Evolutionary conservation across 148 eudicot species (phyloP).

Genomic region (Fallopia convolvulus): DNA sequence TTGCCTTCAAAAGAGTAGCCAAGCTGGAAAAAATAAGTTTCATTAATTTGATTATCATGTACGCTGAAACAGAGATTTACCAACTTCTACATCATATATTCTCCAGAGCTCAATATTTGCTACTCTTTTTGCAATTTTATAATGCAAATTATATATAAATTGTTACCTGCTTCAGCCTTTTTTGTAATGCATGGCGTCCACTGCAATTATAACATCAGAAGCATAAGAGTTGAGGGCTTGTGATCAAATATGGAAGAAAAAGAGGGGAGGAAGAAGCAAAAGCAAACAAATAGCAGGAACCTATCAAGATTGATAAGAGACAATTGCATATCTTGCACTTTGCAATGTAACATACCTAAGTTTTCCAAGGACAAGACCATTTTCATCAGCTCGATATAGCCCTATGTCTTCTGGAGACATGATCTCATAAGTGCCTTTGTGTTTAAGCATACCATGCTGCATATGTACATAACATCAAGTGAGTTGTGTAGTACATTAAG

Average conservation of each 20-base stretch:
- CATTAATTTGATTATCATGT: not conserved
- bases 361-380: slow-evolving; percentile 96
- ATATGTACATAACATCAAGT: slow-evolving; percentile 13
- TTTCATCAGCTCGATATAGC: slow-evolving; percentile 69
- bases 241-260: not conserved
- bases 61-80: not conserved
- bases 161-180: slow-evolving; percentile 73
- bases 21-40: slow-evolving; percentile 42
- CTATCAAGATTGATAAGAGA: not conserved
- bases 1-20: slow-evolving; percentile 77
- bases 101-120: not conserved
- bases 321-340: not conserved
- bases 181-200: slow-evolving; percentile 90
- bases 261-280: not conserved
- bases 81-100: not conserved
- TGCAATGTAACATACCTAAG: slow-evolving; percentile 46
- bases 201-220: slow-evolving; percentile 32
- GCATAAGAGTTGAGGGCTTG: not conserved
- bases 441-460: slow-evolving; percentile 95
- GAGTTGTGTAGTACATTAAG: slow-evolving; percentile 2
- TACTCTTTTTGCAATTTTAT: not conserved
- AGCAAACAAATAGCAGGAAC: not conserved
- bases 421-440: slow-evolving; percentile 82
- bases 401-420: slow-evolving; percentile 97
- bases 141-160: not conserved